A percentile compares a stretch with the other conserved stretches of the same genome.
Conservation (phyloP, 345 rosid genomes). For the Brassica rapa region DNA sequence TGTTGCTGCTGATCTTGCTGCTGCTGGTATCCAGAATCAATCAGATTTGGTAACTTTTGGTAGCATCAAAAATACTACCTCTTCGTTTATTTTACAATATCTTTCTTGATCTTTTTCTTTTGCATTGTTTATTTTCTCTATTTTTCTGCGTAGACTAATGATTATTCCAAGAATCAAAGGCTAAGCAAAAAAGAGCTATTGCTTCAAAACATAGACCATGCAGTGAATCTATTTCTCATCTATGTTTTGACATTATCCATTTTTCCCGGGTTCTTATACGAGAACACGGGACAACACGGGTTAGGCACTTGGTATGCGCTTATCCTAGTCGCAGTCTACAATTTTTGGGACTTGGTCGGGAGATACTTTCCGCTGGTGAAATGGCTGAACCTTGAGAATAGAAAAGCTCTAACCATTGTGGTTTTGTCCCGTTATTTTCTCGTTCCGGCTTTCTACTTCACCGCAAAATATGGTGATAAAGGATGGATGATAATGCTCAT, state of each 20-base stretch:
- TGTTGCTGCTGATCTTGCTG: conserved; percentile 79
- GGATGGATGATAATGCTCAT: conserved; percentile 89
- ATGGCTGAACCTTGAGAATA: conserved; percentile 63
- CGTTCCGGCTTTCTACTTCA: conserved; percentile 84
- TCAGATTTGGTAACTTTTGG: conserved; percentile 26
- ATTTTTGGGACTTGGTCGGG: conserved; percentile 63
- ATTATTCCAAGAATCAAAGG: conserved; percentile 42
- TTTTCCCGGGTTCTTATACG: neutral
- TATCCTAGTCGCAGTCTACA: conserved; percentile 69
- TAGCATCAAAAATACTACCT: neutral
- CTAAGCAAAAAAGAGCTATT: conserved; percentile 52
- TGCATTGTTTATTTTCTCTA: neutral
- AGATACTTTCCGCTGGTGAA: conserved; percentile 63
- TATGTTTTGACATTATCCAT: neutral
- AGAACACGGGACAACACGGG: conserved; percentile 1
- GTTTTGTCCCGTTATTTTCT: conserved; percentile 64
- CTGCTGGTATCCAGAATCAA: conserved; percentile 59
- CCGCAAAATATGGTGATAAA: conserved; percentile 79
- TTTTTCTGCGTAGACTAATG: conserved; percentile 45
- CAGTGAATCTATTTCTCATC: neutral
- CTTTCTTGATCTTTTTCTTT: neutral
- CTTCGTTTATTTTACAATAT: neutral
- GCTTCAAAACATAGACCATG: conserved; percentile 14
- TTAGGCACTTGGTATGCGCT: conserved; percentile 68
- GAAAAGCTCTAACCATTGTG: conserved; percentile 57